These are phyloP conservation scores for Adenanthera pavonina DNA, from an alignment of 306 rosid genomes.

Conservation along the genomic window DNA sequence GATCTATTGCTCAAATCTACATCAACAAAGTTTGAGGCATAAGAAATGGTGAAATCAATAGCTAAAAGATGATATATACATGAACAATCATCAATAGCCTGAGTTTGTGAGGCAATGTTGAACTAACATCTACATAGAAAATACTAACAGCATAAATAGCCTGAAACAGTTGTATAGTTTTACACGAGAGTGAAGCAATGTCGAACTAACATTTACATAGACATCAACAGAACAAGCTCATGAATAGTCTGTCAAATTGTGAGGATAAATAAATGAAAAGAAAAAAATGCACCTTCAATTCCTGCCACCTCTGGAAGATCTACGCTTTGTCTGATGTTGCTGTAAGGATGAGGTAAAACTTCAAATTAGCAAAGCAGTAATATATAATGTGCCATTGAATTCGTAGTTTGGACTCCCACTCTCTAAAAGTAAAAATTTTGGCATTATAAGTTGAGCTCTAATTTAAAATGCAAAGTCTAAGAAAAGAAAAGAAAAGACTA, in stretches of 20 bases:
- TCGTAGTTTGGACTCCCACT: constrained; percentile 16
- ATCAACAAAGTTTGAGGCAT: constrained; percentile 1
- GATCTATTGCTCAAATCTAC: constrained; percentile 21
- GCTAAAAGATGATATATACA: background rate
- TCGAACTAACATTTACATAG: constrained; percentile 1
- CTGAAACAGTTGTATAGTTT: too few relatives aligned
- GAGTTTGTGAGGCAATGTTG: too few relatives aligned
- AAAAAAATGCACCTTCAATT: constrained; percentile 41
- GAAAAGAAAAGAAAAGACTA: constrained; percentile 29
- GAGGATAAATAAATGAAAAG: constrained; percentile 7
- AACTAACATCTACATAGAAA: too few relatives aligned
- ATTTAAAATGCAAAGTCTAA: constrained; percentile 27
- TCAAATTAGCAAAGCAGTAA: constrained; percentile 22
- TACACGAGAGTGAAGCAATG: too few relatives aligned
- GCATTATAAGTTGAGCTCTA: constrained; percentile 16
- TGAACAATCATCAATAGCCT: too few relatives aligned
- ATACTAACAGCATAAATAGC: too few relatives aligned
- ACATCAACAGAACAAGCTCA: constrained; percentile 15
- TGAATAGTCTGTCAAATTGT: constrained; percentile 32
- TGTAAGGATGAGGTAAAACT: constrained; percentile 51
- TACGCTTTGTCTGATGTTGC: constrained; percentile 53
- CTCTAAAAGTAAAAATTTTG: constrained; percentile 31
- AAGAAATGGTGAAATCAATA: background rate
- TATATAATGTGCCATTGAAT: background rate
- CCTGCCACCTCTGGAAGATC: constrained; percentile 53